Base-by-base conservation (phyloP, 148 eudicot genomes). In the Vaccinium darrowii region DNA sequence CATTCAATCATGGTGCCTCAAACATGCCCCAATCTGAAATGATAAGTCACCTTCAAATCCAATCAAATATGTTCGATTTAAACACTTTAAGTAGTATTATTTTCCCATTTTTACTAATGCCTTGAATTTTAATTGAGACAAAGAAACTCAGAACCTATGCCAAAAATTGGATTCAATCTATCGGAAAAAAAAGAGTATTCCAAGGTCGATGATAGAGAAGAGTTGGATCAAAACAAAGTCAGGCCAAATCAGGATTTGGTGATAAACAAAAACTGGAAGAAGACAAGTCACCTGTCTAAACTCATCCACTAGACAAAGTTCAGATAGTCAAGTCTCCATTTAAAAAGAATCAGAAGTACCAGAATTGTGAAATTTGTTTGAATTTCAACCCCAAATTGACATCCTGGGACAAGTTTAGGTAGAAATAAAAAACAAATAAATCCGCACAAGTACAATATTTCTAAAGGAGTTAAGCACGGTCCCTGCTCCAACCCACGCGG, bases 71-170 rank as follows among this genome's bases (percentile, higher is more conserved):
- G 79, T 12, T 47, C 21, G 7, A 50, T 25, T 50, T 43, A 67
- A 62, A 25, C 8, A 7, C 1, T 19, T 15, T 6, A 60, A 65
- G 47, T 43, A 7, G 58, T 25, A 53, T 23, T 3, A 43, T 19
- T 75, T 49, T 43, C 19, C 19, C 52, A 8, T 75, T 43, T 75
- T 43, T 16, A 75, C 27, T 19, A 76, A 78, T 51, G 57, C 60
- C 36, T 15, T 3, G 49, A 67, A 67, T 0, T 50, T 51, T 51
- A 8, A 27, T 25, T 8, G 73, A 82, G 39, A 25, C 19, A 14
- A 51, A 67, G 84, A 82, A 67, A 67, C 33, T 65, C 25, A 58
- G 16, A 69, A 82, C 69, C n/a, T 14, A 67, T 56, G 23, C 16
- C 51, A 14, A 67, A 82, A 7, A 65, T 11, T 49, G 75, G 25